Evolutionary conservation across 306 rosid genomes (phyloP).

Genomic region (Dryas alaskensis): DNA sequence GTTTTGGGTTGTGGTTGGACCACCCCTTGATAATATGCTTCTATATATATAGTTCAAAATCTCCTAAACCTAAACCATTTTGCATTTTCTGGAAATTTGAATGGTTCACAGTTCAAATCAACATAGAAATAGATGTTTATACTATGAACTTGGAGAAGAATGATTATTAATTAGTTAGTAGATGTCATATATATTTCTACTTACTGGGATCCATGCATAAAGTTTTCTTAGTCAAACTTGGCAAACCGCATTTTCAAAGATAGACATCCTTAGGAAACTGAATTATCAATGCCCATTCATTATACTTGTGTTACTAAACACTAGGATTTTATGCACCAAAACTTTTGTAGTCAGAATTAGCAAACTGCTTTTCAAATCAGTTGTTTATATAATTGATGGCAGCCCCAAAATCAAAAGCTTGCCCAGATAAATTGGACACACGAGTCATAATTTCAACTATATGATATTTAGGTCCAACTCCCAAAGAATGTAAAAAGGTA

Average conservation of each 20-base stretch:
- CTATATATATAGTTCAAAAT: background rate
- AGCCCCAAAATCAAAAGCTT: background rate
- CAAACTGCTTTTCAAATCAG: background rate
- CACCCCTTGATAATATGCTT: background rate
- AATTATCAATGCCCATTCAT: background rate
- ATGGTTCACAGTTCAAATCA: too few species aligned
- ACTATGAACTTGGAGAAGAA: too few species aligned
- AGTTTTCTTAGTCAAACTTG: constrained; percentile 14
- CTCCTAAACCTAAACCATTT: background rate
- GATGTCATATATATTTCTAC: background rate
- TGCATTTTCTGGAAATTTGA: background rate
- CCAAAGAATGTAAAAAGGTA: background rate
- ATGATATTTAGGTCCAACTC: background rate
- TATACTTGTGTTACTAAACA: background rate
- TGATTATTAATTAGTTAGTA: too few species aligned
- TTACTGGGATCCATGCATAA: background rate
- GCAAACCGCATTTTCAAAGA: background rate
- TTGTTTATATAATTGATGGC: background rate
- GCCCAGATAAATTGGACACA: background rate
- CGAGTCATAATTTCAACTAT: background rate
- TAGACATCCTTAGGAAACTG: background rate
- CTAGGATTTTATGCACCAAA: background rate
- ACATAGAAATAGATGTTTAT: too few species aligned
- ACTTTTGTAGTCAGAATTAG: background rate
- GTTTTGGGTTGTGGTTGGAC: background rate